A percentile compares a stretch with the other conserved stretches of the same genome.
phyloP scores from a whole-genome alignment of 129 eudicot species.

The Lonicera japonica region DNA sequence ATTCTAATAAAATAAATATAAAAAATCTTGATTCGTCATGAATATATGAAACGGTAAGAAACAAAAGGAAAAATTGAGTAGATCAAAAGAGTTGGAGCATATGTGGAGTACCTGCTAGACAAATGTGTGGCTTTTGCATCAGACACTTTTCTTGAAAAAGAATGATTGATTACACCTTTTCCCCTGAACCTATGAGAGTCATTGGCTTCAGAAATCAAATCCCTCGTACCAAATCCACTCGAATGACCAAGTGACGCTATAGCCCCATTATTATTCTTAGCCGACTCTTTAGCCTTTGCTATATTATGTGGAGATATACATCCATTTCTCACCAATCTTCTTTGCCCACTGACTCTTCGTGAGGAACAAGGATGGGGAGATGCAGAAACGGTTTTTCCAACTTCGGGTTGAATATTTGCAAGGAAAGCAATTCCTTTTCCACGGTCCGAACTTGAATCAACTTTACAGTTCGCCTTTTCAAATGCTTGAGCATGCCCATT shows the following conservation, averaged over 20 bases:
- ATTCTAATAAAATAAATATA: not conserved
- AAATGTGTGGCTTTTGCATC: not conserved
- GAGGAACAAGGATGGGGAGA: slow-evolving; percentile 7
- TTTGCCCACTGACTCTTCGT: slow-evolving; percentile 32
- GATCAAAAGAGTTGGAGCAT: not conserved
- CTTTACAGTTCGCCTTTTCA: slow-evolving; percentile 8
- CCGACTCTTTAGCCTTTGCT: slow-evolving; percentile 41
- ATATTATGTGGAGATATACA: slow-evolving; percentile 74
- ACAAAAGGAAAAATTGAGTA: not conserved
- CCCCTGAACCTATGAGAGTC: slow-evolving; percentile 36
- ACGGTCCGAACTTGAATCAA: no score
- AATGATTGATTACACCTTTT: slow-evolving; percentile 37
- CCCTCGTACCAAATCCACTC: slow-evolving; percentile 28
- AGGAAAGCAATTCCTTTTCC: no score
- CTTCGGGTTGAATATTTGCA: not conserved
- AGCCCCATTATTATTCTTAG: slow-evolving; percentile 20
- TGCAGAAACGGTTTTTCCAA: slow-evolving; percentile 21
- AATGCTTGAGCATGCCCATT: not conserved
- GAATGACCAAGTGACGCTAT: slow-evolving; percentile 13
- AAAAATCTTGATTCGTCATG: not conserved
- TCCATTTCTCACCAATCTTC: slow-evolving; percentile 64
- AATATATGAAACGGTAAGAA: not conserved
- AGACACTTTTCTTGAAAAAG: no score
- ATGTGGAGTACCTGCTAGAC: slow-evolving; percentile 37
- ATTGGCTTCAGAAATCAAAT: slow-evolving; percentile 33